Conservation (phyloP, 208 protist genomes). For the Acanthamoeba triangularis region DNA sequence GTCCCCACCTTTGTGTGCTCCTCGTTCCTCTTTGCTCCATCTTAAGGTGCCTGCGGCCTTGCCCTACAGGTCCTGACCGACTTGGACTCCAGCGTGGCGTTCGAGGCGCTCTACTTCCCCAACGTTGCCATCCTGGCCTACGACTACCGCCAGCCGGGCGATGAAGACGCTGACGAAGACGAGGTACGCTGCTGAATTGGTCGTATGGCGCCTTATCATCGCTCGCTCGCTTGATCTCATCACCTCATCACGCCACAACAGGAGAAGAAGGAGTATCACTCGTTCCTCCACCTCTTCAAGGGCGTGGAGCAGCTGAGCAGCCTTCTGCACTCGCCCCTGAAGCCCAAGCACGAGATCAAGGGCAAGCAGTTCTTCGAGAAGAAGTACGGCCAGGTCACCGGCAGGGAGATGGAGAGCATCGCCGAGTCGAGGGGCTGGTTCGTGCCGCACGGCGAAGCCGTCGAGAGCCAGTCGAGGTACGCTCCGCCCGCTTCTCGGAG, state of each 20-base stretch:
- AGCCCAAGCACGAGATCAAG: background rate
- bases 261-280: conserved; percentile 75
- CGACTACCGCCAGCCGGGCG: conserved; percentile 47
- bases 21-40: background rate
- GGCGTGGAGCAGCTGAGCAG: conserved; percentile 34
- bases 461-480: background rate
- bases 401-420: conserved; percentile 70
- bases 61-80: conserved; percentile 44
- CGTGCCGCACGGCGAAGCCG: background rate
- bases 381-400: conserved; percentile 47
- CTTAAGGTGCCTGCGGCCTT: background rate
- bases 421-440: conserved; percentile 72
- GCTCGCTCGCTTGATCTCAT: background rate
- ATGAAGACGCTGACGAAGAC: conserved; percentile 7
- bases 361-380: conserved; percentile 77
- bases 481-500: background rate
- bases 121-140: conserved; percentile 55
- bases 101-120: conserved; percentile 77
- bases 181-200: background rate
- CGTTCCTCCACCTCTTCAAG: conserved; percentile 67
- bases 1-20: background rate
- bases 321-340: conserved; percentile 31
- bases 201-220: too few species aligned
- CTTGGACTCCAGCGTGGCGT: conserved; percentile 73
- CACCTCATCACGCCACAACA: background rate